Conservation (phyloP, 2,329 filamentous ascomycete species). For the Exophiala xenobiotica region DNA sequence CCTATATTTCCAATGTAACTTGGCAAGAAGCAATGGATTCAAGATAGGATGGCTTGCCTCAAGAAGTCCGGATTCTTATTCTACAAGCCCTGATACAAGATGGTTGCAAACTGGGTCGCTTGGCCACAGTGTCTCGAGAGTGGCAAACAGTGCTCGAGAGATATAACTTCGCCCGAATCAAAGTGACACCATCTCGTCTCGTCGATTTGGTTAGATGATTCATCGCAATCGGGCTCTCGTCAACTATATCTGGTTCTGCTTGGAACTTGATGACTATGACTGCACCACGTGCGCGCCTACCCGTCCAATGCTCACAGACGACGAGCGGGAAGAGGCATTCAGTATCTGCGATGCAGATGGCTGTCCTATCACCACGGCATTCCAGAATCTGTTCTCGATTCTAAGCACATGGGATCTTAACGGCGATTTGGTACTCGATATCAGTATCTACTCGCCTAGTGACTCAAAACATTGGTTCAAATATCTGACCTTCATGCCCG, state of each 20-base stretch:
- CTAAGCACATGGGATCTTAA: slow-evolving; percentile 34
- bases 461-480: slow-evolving; percentile 36
- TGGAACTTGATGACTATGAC: slow-evolving; percentile 10
- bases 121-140: slow-evolving; percentile 10
- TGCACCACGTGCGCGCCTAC: slow-evolving; percentile 3
- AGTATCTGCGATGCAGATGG: slow-evolving; percentile 9
- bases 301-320: background rate
- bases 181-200: slow-evolving; percentile 9
- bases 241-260: slow-evolving; percentile 10
- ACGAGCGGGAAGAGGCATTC: slow-evolving; percentile 8
- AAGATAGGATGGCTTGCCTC: background rate
- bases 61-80: slow-evolving; percentile 3
- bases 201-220: slow-evolving; percentile 7
- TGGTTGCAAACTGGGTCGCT: slow-evolving; percentile 1
- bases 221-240: slow-evolving; percentile 6
- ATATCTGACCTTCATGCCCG: slow-evolving; percentile 32
- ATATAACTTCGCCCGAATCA: slow-evolving; percentile 9
- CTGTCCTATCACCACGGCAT: slow-evolving; percentile 27
- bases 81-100: slow-evolving; percentile 1
- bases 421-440: slow-evolving; percentile 34
- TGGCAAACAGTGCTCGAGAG: slow-evolving; percentile 10
- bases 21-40: slow-evolving; percentile 4
- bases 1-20: background rate
- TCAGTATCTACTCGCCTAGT: slow-evolving; percentile 35
- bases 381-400: slow-evolving; percentile 34